Evolutionary conservation across 176 grass and related monocot genomes (phyloP).

Genomic region (Hsuehochloa calcarea): DNA sequence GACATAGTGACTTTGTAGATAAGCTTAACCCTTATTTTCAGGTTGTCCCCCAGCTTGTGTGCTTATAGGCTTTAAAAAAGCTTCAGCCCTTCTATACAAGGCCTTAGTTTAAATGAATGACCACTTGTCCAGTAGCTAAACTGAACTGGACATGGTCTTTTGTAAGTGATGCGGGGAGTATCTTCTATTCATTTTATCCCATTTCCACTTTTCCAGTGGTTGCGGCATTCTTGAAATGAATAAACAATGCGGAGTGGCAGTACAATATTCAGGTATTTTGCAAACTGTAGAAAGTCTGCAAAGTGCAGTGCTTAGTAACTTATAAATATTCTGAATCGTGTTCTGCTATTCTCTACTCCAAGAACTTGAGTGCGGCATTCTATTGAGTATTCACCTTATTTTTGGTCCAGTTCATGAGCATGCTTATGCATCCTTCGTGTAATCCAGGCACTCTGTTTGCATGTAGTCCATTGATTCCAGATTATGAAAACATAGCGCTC

Average conservation of each 20-base stretch:
- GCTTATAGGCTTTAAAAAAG: background rate
- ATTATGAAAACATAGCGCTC: background rate
- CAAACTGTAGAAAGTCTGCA: background rate
- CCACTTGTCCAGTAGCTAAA: background rate
- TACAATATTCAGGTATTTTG: background rate
- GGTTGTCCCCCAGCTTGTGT: slow-evolving; percentile 5
- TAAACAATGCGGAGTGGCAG: background rate
- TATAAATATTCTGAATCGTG: background rate
- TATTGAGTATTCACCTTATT: background rate
- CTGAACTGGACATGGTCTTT: background rate
- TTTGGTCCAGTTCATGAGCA: slow-evolving; percentile 1
- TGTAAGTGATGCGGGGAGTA: background rate
- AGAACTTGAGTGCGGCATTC: background rate
- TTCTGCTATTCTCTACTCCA: background rate
- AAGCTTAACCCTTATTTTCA: background rate
- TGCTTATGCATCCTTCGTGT: background rate
- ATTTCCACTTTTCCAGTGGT: background rate
- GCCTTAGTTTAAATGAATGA: slow-evolving; percentile 8
- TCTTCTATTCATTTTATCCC: background rate
- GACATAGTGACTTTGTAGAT: background rate
- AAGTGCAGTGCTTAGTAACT: background rate
- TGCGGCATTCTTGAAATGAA: slow-evolving; percentile 9
- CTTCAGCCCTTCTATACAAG: background rate
- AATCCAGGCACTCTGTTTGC: background rate
- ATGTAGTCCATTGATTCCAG: slow-evolving; percentile 1